Conservation (phyloP, 441 rosid genomes). For the Brassica hybrid region DNA sequence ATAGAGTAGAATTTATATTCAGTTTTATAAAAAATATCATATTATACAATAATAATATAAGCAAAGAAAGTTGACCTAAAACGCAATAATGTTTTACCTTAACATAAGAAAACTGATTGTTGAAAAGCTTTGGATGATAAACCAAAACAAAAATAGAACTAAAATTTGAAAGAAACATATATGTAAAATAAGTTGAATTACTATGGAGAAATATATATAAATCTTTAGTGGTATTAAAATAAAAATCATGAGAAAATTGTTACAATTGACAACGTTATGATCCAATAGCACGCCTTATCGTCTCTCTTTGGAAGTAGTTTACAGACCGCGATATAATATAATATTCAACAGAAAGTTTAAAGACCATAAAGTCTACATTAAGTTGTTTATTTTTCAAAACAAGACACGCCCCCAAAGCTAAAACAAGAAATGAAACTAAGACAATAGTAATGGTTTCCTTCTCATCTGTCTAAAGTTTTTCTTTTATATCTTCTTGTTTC, state of each 20-base stretch:
- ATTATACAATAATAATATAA: neutral
- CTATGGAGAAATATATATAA: neutral
- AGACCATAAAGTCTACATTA: constrained; percentile 14
- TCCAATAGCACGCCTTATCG: neutral
- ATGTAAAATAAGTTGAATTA: neutral
- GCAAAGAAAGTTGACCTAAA: neutral
- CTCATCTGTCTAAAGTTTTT: too few relatives aligned
- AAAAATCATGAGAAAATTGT: neutral
- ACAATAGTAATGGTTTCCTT: too few relatives aligned
- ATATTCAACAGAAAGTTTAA: too few relatives aligned
- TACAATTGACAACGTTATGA: neutral
- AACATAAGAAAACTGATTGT: neutral
- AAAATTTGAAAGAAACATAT: neutral
- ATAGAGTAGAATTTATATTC: neutral
- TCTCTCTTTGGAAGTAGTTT: neutral
- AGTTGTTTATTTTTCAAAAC: neutral
- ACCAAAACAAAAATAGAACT: neutral
- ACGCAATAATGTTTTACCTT: neutral
- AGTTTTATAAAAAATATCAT: neutral
- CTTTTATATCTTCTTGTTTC: too few relatives aligned
- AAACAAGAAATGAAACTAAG: too few relatives aligned
- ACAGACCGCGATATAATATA: constrained; percentile 4
- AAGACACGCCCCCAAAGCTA: too few relatives aligned
- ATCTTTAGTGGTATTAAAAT: neutral
- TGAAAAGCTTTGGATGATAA: neutral